Evolutionary conservation across 2,329 filamentous ascomycete genomes (phyloP).

Genomic region (Blastomyces gilchristii): DNA sequence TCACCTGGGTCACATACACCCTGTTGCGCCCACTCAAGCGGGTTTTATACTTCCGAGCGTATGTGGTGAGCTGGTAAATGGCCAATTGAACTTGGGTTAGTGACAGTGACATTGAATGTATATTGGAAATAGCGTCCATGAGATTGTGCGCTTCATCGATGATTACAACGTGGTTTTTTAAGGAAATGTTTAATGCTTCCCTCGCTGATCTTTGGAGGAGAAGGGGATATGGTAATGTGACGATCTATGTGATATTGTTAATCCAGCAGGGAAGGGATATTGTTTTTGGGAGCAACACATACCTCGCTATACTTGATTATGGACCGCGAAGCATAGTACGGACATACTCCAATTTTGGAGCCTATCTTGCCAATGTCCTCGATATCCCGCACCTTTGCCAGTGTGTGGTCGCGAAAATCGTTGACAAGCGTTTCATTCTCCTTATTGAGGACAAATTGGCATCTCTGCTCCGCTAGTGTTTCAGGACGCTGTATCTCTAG

Average conservation of each 20-base stretch:
- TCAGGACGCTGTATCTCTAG: constrained; percentile 73
- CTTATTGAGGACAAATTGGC: constrained; percentile 66
- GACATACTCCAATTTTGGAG: constrained; percentile 69
- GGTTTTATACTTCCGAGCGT: constrained; percentile 80
- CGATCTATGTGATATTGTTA: constrained; percentile 44
- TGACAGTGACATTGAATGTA: constrained; percentile 69
- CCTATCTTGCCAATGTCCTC: constrained; percentile 78
- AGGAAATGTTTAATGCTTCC: constrained; percentile 73
- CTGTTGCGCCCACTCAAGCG: constrained; percentile 82
- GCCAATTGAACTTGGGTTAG: constrained; percentile 63
- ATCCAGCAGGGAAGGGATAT: not conserved
- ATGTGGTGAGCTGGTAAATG: constrained; percentile 64
- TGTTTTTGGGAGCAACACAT: constrained; percentile 12
- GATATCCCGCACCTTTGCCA: constrained; percentile 83
- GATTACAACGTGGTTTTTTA: constrained; percentile 84
- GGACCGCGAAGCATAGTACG: constrained; percentile 88
- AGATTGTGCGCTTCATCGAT: constrained; percentile 97
- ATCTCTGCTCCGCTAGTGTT: constrained; percentile 54
- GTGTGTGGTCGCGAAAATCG: constrained; percentile 71
- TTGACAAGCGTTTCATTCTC: constrained; percentile 62
- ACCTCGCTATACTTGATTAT: constrained; percentile 72
- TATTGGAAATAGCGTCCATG: constrained; percentile 84
- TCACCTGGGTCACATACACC: constrained; percentile 79
- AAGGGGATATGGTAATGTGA: constrained; percentile 86
- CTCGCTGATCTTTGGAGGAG: constrained; percentile 77